Evolutionary conservation across 1,284 basidiomycete genomes (phyloP), one percentile per base, ranked within the genome.

Genomic region (Earliella scabrosa): DNA sequence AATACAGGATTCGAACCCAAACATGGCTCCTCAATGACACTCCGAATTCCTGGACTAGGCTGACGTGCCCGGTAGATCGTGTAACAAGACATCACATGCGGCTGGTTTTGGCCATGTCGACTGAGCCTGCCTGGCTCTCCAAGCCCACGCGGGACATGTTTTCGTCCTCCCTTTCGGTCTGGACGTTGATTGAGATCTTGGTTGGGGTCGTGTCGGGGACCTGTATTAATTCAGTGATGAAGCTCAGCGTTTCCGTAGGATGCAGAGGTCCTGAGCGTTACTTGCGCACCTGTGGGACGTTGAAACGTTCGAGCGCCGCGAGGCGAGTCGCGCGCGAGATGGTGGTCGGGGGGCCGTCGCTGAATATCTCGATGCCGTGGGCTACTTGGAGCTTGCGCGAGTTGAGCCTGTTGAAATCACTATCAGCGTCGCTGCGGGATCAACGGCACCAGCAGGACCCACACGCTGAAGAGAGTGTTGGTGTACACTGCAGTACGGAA

Each of bases 381-480:
- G 45, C 31, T 5, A 21, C 32, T 21, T 46, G 31, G 20, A 35
- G 31, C 7, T 46, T 46, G 20, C 45, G 45, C 21, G 45, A 46
- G 31, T 46, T 46, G 14, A 46, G 32, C 31, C 45, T 46, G 34
- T 20, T 8, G 29, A 34, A 32, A 14, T 10, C n/a, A 31, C 1
- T 21, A 8, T 18, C n/a, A 2, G 10, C 18, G 21, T 39, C n/a
- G n/a, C n/a, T n/a, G n/a, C n/a, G n/a, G n/a, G n/a, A n/a, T n/a
- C n/a, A n/a, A n/a, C n/a, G n/a, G n/a, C n/a, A n/a, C n/a, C n/a
- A n/a, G n/a, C 14, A 18, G 32, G 21, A 46, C 45, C 35, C 16
- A 46, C 45, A 46, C 45, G 32, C 45, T 35, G 31, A 46, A n/a
- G 11, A 46, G 32, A 2, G 45, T 46, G 45, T 32, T 46, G 4